These are phyloP conservation scores for Blechomonas ayalai DNA, from an alignment of 208 protist species.

Conservation along the genomic window DNA sequence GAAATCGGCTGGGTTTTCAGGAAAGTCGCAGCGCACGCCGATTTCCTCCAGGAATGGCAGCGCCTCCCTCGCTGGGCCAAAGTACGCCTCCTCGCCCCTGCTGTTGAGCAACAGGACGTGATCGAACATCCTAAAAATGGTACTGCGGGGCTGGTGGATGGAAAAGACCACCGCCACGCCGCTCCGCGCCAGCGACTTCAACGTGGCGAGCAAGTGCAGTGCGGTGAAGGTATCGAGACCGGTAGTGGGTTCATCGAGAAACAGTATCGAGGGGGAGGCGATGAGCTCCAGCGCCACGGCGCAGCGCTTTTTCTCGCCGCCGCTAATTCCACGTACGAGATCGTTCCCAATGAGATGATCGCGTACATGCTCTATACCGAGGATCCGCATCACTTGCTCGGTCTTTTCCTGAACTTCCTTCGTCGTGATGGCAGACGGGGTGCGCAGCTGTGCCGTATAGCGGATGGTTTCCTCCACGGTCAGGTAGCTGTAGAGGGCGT, in stretches of 20 bases:
- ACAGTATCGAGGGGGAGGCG: slow-evolving; percentile 47
- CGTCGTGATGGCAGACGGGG: slow-evolving; percentile 15
- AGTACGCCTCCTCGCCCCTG: slow-evolving; percentile 74
- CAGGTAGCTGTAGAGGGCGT: slow-evolving; percentile 49
- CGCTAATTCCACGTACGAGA: slow-evolving; percentile 51
- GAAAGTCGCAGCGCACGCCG: slow-evolving; percentile 20
- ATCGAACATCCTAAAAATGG: slow-evolving; percentile 60
- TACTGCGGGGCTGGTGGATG: slow-evolving; percentile 66
- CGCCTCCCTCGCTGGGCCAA: slow-evolving; percentile 46
- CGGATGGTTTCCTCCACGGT: slow-evolving; percentile 65
- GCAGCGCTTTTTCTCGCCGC: slow-evolving; percentile 69
- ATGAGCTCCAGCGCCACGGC: slow-evolving; percentile 64
- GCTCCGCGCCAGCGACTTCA: slow-evolving; percentile 28
- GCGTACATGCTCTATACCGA: slow-evolving; percentile 46
- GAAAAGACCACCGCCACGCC: slow-evolving; percentile 60
- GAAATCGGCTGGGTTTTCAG: slow-evolving; percentile 82
- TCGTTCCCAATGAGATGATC: slow-evolving; percentile 37
- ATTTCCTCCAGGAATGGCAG: slow-evolving; percentile 53
- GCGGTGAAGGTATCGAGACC: slow-evolving; percentile 83
- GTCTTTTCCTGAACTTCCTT: slow-evolving; percentile 10
- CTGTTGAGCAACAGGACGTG: slow-evolving; percentile 70
- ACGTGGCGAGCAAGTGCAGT: slow-evolving; percentile 35
- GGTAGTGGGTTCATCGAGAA: slow-evolving; percentile 77
- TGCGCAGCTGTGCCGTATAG: slow-evolving; percentile 56
- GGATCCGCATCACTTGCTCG: slow-evolving; percentile 15